Evolutionary conservation across 495 filamentous ascomycete genomes (phyloP).

Genomic region (Aspergillus hancockii): DNA sequence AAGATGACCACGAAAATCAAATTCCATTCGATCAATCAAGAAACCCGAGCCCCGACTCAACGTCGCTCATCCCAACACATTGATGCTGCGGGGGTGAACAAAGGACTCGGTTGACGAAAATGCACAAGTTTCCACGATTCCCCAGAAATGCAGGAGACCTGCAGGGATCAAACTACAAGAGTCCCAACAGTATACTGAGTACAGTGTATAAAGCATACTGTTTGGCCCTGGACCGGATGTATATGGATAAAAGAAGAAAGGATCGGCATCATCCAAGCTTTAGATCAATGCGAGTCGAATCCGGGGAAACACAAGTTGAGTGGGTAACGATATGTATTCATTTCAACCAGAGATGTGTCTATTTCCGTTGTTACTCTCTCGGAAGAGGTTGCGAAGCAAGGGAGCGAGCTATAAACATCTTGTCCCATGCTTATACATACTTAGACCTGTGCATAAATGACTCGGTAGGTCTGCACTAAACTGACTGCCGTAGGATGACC

Average conservation of each 20-base stretch:
- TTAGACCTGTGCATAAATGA: background rate
- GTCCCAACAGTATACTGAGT: conserved; percentile 6
- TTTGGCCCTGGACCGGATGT: background rate
- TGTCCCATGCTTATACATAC: background rate
- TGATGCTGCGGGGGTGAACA: background rate
- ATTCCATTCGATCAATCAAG: background rate
- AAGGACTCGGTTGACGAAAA: background rate
- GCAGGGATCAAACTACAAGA: conserved; percentile 6
- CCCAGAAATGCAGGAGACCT: background rate
- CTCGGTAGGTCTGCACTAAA: background rate
- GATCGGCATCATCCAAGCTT: conserved; percentile 20
- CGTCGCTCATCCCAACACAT: background rate
- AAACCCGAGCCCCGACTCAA: background rate
- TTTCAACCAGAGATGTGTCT: background rate
- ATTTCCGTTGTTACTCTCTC: background rate
- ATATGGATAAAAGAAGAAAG: conserved; percentile 2
- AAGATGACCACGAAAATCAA: background rate
- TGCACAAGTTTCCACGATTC: background rate
- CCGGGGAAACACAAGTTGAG: conserved; percentile 8
- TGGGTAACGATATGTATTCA: conserved; percentile 3
- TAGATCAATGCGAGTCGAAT: conserved; percentile 16
- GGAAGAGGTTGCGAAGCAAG: background rate
- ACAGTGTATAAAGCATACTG: conserved; percentile 9
- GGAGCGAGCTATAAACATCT: background rate
- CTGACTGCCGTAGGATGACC: background rate